Evolutionary conservation across 768 basidiomycete genomes (phyloP), one percentile per base, ranked within the genome.

Genomic region (Xerocomellus amylosporus): DNA sequence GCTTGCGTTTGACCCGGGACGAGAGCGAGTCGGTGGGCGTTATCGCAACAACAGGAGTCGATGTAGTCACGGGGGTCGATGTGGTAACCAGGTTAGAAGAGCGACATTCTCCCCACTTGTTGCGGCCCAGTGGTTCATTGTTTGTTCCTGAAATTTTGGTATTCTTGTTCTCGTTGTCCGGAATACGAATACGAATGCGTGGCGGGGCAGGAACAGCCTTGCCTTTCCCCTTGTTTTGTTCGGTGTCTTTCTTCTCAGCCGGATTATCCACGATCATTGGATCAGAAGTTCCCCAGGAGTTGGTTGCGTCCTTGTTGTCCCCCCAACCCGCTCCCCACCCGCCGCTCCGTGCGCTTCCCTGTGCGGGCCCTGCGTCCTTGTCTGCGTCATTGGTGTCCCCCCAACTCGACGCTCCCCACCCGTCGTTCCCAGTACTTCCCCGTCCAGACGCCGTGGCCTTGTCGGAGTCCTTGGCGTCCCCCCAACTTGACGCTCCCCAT

Each of bases 1-100:
- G 60, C 58, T 71, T 70, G 36, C 69, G 70, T 51, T 70, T 70
- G 37, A 34, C 51, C 30, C 56, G 59, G 34, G 43, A 31, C 19
- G 57, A n/a, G 37, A 41, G 28, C n/a, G 55, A 20, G 34, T 67
- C 58, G 22, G 53, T 58, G 24, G 64, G 56, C 7, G 68, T 65
- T 12, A 43, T 8, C 8, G 37, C 26, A 17, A 58, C 8, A 10
- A 59, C 13, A 20, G 54, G 63, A 5, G 65, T 65, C 13, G 52
- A 58, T 14, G 51, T 10, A 22, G 57, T 48, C 13, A 46, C 17
- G 4, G 56, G 49, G 10, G 57, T 55, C 5, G 63, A 56, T 15
- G 47, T 12, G 5, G 53, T 36, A n/a, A 38, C 30, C 20, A 45
- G 15, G 41, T 51, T 51, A 20, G 58, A 50, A 14, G 45, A 30